Conservation (phyloP, 495 filamentous ascomycete genomes). For the Xylaria venustula region DNA sequence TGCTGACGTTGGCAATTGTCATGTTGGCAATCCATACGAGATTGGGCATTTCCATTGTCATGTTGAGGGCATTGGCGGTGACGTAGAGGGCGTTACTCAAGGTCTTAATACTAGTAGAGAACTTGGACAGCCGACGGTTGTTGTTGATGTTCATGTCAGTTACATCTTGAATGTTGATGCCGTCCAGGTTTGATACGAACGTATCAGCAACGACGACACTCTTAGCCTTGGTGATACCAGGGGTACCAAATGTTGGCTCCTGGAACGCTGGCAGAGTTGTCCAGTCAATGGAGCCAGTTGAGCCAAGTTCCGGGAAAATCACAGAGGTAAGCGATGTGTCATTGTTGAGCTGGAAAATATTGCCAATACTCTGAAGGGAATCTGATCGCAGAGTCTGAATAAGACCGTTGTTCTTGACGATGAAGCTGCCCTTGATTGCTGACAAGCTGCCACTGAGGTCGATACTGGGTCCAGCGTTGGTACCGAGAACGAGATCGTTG, state of each 20-base stretch:
- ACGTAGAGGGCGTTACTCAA: slow-evolving; percentile 64
- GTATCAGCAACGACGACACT: slow-evolving; percentile 80
- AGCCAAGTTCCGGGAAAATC: slow-evolving; percentile 58
- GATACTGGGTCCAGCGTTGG: slow-evolving; percentile 49
- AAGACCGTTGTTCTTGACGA: slow-evolving; percentile 53
- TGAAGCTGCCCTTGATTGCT: slow-evolving; percentile 68
- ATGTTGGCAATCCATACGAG: slow-evolving; percentile 77
- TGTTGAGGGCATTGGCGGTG: slow-evolving; percentile 59
- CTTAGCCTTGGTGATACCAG: slow-evolving; percentile 61
- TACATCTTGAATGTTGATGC: slow-evolving; percentile 69
- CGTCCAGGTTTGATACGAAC: slow-evolving; percentile 66
- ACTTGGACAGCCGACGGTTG: slow-evolving; percentile 67
- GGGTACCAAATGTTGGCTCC: slow-evolving; percentile 60
- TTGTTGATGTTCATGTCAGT: slow-evolving; percentile 73
- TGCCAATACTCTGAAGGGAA: slow-evolving; percentile 48
- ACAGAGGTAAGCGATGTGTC: slow-evolving; percentile 66
- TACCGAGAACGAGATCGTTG: slow-evolving; percentile 67
- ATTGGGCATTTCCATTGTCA: slow-evolving; percentile 68
- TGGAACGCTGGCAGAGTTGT: slow-evolving; percentile 70
- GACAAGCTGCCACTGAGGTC: slow-evolving; percentile 47
- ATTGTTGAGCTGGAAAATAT: slow-evolving; percentile 63
- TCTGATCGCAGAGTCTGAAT: slow-evolving; percentile 56
- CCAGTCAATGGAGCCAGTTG: slow-evolving; percentile 67
- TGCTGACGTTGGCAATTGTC: slow-evolving; percentile 81
- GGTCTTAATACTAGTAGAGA: slow-evolving; percentile 70